These are phyloP conservation scores for Pinus taeda DNA, from an alignment of 75 land plant genomes.

Conservation along the genomic window DNA sequence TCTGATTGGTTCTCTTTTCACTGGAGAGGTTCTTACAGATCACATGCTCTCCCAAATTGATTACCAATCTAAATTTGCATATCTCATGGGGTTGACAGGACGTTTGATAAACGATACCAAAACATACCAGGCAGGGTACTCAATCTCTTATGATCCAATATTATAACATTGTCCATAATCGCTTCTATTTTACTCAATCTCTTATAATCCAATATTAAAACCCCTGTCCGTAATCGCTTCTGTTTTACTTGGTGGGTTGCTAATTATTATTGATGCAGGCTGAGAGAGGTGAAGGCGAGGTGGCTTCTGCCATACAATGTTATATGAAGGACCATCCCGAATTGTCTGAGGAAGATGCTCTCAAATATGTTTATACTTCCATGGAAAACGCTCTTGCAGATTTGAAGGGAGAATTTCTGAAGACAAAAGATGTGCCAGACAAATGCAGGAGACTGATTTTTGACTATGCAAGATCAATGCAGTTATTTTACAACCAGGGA, in stretches of 20 bases:
- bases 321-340: slow-evolving; percentile 1
- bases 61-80: no score
- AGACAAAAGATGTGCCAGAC: not conserved
- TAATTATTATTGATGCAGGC: slow-evolving; percentile 8
- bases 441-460: not conserved
- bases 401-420: slow-evolving; percentile 14
- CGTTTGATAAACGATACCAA: no score
- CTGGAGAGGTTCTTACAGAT: no score
- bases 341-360: slow-evolving; percentile 15
- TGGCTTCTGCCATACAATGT: not conserved
- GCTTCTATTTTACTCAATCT: no score
- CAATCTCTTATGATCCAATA: no score
- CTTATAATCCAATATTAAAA: not conserved
- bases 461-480: not conserved
- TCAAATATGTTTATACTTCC: not conserved
- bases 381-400: slow-evolving; percentile 18
- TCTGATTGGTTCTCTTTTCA: no score
- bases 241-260: not conserved
- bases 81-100: no score
- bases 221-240: slow-evolving; percentile 9
- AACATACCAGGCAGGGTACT: no score
- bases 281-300: slow-evolving; percentile 8
- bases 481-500: not conserved
- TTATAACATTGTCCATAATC: no score
- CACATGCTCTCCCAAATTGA: no score